Evolutionary conservation across 2,329 filamentous ascomycete species (phyloP).

Genomic region (Fusarium setosum): DNA sequence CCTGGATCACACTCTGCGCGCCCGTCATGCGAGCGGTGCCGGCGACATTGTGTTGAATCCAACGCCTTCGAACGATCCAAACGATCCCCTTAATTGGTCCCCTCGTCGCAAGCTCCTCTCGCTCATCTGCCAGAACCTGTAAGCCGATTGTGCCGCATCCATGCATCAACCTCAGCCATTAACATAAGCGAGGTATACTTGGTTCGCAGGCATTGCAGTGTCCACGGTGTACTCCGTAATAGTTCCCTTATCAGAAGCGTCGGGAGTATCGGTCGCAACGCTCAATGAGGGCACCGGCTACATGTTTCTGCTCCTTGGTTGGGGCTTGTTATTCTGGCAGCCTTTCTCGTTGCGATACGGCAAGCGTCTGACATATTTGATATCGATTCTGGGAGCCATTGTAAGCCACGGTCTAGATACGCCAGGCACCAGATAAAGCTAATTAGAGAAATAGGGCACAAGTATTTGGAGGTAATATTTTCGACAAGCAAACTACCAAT

Average conservation of each 20-base stretch:
- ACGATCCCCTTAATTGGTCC: conserved; percentile 65
- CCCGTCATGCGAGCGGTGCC: conserved; percentile 46
- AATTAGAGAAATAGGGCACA: conserved; percentile 19
- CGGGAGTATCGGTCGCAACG: conserved; percentile 47
- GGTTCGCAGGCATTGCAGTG: conserved; percentile 53
- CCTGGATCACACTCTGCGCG: conserved; percentile 46
- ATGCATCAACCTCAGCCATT: too few species aligned
- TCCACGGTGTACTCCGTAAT: conserved; percentile 54
- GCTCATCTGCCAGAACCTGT: conserved; percentile 46
- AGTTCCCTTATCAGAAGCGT: conserved; percentile 48
- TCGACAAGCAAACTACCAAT: accelerated
- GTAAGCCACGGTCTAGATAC: conserved; percentile 23
- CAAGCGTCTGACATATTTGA: conserved; percentile 53
- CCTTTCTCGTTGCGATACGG: conserved; percentile 59
- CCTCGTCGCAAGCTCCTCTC: conserved; percentile 41
- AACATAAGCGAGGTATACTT: conserved; percentile 45
- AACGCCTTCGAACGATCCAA: conserved; percentile 59
- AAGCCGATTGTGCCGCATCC: conserved; percentile 2
- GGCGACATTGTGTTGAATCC: conserved; percentile 63
- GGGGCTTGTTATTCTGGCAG: conserved; percentile 59
- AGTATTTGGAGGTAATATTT: conserved; percentile 39
- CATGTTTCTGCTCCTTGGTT: conserved; percentile 59
- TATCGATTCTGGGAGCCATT: conserved; percentile 49
- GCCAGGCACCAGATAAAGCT: neutral
- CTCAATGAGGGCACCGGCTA: conserved; percentile 54